phyloP scores from a whole-genome alignment of 1,284 basidiomycete genomes.

The Moesziomyces sp. region DNA sequence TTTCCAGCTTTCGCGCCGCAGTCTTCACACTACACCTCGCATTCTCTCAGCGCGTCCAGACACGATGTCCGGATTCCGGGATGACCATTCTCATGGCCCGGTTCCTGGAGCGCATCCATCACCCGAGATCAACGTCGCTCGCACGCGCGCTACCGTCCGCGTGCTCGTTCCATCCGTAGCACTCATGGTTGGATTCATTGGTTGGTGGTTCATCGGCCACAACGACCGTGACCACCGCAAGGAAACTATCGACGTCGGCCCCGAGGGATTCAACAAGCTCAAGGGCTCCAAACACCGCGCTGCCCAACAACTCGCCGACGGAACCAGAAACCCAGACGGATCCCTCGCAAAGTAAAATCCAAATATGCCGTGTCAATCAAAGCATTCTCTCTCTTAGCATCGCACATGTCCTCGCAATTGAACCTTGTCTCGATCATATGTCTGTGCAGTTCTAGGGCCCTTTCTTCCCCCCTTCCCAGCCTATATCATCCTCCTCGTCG shows the following conservation, averaged over 20 bases:
- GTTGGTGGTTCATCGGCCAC: conserved; percentile 55
- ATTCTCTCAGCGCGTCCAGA: conserved; percentile 36
- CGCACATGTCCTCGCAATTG: not conserved
- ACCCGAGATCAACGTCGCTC: conserved; percentile 39
- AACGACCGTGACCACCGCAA: conserved; percentile 37
- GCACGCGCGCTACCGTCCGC: conserved; percentile 35
- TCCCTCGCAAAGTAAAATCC: conserved; percentile 12
- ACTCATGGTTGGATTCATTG: conserved; percentile 42
- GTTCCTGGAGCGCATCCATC: conserved; percentile 37
- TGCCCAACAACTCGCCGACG: conserved; percentile 35
- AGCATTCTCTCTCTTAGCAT: no score
- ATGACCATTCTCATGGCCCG: conserved; percentile 33
- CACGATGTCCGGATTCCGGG: conserved; percentile 28
- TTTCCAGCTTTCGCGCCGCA: not conserved
- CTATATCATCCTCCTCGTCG: conserved; percentile 29
- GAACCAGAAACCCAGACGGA: conserved; percentile 29
- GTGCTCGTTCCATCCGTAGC: conserved; percentile 44
- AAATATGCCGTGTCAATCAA: no score
- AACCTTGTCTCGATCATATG: not conserved
- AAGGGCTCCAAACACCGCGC: conserved; percentile 43
- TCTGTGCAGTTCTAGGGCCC: conserved; percentile 8
- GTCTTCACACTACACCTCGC: conserved; percentile 21
- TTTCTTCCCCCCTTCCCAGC: conserved; percentile 28
- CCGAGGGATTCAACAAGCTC: conserved; percentile 41
- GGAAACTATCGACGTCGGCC: conserved; percentile 31